Conservation (phyloP, 176 grass and related monocot genomes). For the Zoysia japonica region DNA sequence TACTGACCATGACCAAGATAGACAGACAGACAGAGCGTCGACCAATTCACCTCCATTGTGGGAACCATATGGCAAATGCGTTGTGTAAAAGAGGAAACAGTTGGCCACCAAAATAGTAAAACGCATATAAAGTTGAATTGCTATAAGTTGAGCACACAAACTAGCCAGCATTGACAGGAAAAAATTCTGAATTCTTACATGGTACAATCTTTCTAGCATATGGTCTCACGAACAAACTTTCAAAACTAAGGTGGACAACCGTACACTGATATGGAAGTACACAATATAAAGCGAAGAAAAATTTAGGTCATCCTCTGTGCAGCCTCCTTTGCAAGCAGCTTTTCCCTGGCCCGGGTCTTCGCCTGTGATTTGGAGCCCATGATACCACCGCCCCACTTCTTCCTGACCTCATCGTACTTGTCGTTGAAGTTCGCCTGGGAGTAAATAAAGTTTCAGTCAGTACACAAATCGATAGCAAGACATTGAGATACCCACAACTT, state of each 20-base stretch:
- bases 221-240: slow-evolving; percentile 23
- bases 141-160: background rate
- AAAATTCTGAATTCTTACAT: slow-evolving; percentile 31
- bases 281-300: background rate
- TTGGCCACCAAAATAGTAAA: background rate
- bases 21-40: too few relatives aligned
- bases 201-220: slow-evolving; percentile 19
- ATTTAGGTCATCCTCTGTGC: slow-evolving; percentile 51
- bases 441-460: background rate
- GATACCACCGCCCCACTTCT: slow-evolving; percentile 56
- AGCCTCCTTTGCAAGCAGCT: slow-evolving; percentile 47
- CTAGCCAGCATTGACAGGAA: slow-evolving; percentile 2
- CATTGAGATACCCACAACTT: background rate
- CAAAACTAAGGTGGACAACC: slow-evolving; percentile 36
- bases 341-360: slow-evolving; percentile 56
- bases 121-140: background rate
- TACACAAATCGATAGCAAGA: background rate
- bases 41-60: too few relatives aligned
- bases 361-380: slow-evolving; percentile 58
- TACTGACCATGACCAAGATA: too few relatives aligned
- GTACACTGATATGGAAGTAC: slow-evolving; percentile 21
- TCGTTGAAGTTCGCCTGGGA: slow-evolving; percentile 51
- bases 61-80: background rate
- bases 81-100: background rate
- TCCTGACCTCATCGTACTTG: slow-evolving; percentile 56